These are phyloP conservation scores for Gossypium thurberi DNA, from an alignment of 345 rosid genomes.

Conservation along the genomic window DNA sequence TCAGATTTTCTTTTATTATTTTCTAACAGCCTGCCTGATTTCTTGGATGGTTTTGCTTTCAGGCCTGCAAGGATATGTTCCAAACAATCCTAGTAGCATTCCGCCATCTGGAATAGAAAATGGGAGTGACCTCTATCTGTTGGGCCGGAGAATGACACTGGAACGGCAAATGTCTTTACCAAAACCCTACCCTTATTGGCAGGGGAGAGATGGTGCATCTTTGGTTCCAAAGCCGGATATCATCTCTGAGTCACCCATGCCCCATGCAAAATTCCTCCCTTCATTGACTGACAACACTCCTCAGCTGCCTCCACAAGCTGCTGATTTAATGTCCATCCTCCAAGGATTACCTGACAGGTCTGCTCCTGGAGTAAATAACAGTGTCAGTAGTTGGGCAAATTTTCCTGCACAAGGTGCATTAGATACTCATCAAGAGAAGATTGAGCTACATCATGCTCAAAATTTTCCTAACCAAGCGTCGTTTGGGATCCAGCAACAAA, in stretches of 20 bases:
- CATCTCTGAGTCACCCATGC: slow-evolving; percentile 6
- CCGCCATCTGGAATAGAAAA: slow-evolving; percentile 47
- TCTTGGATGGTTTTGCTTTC: slow-evolving; percentile 14
- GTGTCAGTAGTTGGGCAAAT: slow-evolving; percentile 55
- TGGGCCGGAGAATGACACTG: slow-evolving; percentile 69
- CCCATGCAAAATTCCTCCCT: neutral
- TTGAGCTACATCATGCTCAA: slow-evolving; percentile 34
- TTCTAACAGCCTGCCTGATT: neutral
- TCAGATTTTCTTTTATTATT: neutral
- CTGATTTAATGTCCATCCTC: slow-evolving; percentile 64
- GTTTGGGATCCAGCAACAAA: slow-evolving; percentile 70
- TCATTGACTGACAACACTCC: slow-evolving; percentile 30
- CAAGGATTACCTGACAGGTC: slow-evolving; percentile 66
- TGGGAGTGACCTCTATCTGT: slow-evolving; percentile 52
- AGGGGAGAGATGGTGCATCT: slow-evolving; percentile 60
- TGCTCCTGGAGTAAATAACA: slow-evolving; percentile 40
- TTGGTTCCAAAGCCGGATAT: slow-evolving; percentile 53
- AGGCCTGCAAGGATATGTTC: slow-evolving; percentile 65
- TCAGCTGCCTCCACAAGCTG: slow-evolving; percentile 54
- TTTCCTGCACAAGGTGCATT: slow-evolving; percentile 35
- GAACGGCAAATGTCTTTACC: slow-evolving; percentile 68
- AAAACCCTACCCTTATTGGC: slow-evolving; percentile 50
- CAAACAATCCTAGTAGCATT: slow-evolving; percentile 41
- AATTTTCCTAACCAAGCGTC: slow-evolving; percentile 54
- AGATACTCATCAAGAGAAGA: neutral